These are phyloP conservation scores for Rugonectria rugulosa DNA, from an alignment of 2,329 filamentous ascomycete species.

Conservation along the genomic window DNA sequence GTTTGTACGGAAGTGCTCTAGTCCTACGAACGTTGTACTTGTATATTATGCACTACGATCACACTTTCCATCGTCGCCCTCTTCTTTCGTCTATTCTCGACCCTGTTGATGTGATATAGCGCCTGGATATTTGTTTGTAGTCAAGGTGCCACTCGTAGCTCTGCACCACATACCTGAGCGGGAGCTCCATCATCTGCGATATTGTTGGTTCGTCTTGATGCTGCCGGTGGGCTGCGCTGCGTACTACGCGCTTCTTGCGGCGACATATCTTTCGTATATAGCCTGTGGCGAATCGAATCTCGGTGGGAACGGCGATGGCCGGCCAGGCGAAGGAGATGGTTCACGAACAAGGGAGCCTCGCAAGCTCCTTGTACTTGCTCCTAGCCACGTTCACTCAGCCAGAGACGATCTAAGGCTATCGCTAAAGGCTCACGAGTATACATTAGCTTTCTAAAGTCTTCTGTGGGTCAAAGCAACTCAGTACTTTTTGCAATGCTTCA, in stretches of 20 bases:
- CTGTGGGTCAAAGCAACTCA: too few relatives aligned
- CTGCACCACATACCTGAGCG: slow-evolving; percentile 24
- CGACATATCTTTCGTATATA: slow-evolving; percentile 12
- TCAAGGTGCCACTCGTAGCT: slow-evolving; percentile 32
- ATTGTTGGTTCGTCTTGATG: slow-evolving; percentile 31
- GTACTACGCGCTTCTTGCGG: slow-evolving; percentile 20
- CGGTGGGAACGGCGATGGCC: neutral
- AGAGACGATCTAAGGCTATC: too few relatives aligned
- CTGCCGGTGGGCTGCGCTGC: slow-evolving; percentile 20
- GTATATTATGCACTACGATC: too few relatives aligned
- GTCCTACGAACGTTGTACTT: too few relatives aligned
- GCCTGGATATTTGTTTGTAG: slow-evolving; percentile 27
- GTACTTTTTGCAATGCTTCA: too few relatives aligned
- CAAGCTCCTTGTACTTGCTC: too few relatives aligned
- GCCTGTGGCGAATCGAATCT: slow-evolving; percentile 4
- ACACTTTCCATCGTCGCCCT: too few relatives aligned
- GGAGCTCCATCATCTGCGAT: slow-evolving; percentile 26
- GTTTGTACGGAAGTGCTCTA: too few relatives aligned
- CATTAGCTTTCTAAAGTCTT: too few relatives aligned
- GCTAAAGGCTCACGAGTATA: too few relatives aligned
- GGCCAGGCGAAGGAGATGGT: slow-evolving; percentile 1
- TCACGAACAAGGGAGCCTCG: slow-evolving; percentile 1
- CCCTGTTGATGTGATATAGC: slow-evolving; percentile 21
- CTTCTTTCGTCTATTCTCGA: slow-evolving; percentile 13
- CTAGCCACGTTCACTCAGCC: too few relatives aligned